Conservation (phyloP, 139 green algal species). For the Yamagishiella unicocca region DNA sequence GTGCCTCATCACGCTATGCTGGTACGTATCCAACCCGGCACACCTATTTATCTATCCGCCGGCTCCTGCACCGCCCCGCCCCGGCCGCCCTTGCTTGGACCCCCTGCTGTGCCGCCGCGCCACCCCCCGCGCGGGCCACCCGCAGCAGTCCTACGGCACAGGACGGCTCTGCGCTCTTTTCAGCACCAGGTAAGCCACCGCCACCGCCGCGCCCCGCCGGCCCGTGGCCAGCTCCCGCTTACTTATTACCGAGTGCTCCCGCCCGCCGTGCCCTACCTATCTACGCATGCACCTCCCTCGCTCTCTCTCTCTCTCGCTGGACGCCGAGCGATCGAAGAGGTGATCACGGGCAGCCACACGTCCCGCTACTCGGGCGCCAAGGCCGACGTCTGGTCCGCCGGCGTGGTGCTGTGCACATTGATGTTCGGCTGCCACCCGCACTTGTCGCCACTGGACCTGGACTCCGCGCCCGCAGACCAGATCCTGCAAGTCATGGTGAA, state of each 20-base stretch:
- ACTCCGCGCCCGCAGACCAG: not conserved
- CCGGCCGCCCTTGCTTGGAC: no score
- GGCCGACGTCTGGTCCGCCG: not conserved
- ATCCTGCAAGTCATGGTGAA: not conserved
- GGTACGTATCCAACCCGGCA: no score
- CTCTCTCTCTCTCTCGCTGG: no score
- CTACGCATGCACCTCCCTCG: no score
- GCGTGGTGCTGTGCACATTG: conserved; percentile 24
- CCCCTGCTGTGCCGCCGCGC: no score
- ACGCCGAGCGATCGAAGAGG: not conserved
- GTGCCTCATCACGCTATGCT: no score
- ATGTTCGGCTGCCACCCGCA: conserved; percentile 27
- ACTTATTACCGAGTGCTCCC: no score
- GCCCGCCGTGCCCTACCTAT: no score
- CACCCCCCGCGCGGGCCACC: not conserved
- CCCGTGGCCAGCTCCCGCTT: no score
- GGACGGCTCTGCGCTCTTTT: conserved; percentile 8
- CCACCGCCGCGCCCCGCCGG: no score
- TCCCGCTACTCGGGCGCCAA: not conserved
- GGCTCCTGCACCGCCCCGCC: no score
- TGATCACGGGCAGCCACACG: not conserved
- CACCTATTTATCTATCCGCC: no score
- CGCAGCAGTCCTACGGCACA: conserved; percentile 4
- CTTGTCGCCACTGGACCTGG: not conserved
- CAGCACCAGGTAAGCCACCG: not conserved